Evolutionary conservation across 768 basidiomycete genomes (phyloP).

Genomic region (Butyriboletus loyo): DNA sequence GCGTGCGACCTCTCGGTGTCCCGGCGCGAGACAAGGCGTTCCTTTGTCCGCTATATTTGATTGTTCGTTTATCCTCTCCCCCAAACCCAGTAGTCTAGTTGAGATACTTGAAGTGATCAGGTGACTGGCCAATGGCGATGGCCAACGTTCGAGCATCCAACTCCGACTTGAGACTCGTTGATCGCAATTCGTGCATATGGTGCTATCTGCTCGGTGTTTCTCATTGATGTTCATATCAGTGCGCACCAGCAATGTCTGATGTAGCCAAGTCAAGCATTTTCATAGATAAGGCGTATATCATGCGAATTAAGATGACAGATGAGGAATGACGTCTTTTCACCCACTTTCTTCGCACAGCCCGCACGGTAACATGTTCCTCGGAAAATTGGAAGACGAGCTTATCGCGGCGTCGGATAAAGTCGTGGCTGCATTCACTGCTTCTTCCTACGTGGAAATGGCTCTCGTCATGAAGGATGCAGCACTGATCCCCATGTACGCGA

Average conservation of each 20-base stretch:
- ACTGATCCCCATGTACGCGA: background rate
- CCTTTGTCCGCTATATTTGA: constrained; percentile 5
- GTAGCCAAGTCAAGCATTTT: background rate
- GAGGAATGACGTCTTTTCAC: constrained; percentile 1
- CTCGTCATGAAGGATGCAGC: background rate
- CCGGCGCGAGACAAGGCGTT: background rate
- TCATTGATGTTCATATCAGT: constrained; percentile 11
- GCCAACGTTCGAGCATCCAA: background rate
- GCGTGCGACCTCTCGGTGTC: constrained; percentile 7
- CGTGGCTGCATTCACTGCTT: background rate
- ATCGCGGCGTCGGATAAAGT: constrained; percentile 14
- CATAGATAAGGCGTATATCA: constrained; percentile 8
- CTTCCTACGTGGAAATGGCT: constrained; percentile 7
- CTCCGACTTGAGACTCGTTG: constrained; percentile 15
- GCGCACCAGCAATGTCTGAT: background rate
- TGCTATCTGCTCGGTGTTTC: constrained; percentile 12
- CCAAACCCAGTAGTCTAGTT: constrained; percentile 1
- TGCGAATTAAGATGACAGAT: background rate
- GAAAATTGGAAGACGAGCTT: constrained; percentile 11
- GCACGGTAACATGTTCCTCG: constrained; percentile 14
- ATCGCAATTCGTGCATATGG: constrained; percentile 4
- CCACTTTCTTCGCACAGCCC: constrained; percentile 4
- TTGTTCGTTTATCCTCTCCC: constrained; percentile 1
- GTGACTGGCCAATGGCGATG: constrained; percentile 4
- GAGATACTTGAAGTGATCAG: background rate